Base-by-base conservation (phyloP, 2,329 filamentous ascomycete genomes). In the Hyphodiscus sp. region DNA sequence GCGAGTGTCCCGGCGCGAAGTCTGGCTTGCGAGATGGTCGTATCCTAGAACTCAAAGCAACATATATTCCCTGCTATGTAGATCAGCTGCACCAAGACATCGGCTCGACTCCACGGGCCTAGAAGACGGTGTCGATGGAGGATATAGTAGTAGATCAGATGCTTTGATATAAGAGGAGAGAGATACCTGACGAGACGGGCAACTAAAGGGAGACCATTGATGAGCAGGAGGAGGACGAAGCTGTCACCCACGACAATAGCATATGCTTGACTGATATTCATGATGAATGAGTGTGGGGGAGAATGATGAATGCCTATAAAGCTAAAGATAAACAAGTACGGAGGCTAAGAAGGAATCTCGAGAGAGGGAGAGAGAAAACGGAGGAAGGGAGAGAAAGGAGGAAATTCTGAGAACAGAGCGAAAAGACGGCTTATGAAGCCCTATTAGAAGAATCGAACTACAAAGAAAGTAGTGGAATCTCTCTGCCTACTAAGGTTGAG, bases 121-220 rank as follows among this genome's bases (percentile, higher is more conserved):
- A 63, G 19, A 30, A 58, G 38, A 47, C 18, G 33, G 16, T 38
- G 11, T 38, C 33, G 26, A 47, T 47, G 7, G 33, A 64, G 23
- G 20, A 65, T 13, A 52, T 61, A 58, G 20, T 51, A 57, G 57
- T 66, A 64, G 30, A 46, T 62, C 2, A 66, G 51, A 55, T 64
- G 51, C 52, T 61, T 60, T 45, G 44, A 60, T 26, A 59, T 52
- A 7, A 51, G 45, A 45, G 59, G 47, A 11, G 48, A 55, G 42
- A 63, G 51, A 55, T 55, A 50, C 19, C 44, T 45, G 15, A 49
- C 42, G 41, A 54, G 44, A 30, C 23, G 45, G 38, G 48, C 41
- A 45, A 51, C 47, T 41, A 45, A 56, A 49, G 48, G 49, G 33
- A 47, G 49, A 47, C 50, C 54, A 56, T 56, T 57, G 13, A 61